These are phyloP conservation scores for Penicillium expansum DNA, from an alignment of 2,329 filamentous ascomycete genomes.

Conservation along the genomic window DNA sequence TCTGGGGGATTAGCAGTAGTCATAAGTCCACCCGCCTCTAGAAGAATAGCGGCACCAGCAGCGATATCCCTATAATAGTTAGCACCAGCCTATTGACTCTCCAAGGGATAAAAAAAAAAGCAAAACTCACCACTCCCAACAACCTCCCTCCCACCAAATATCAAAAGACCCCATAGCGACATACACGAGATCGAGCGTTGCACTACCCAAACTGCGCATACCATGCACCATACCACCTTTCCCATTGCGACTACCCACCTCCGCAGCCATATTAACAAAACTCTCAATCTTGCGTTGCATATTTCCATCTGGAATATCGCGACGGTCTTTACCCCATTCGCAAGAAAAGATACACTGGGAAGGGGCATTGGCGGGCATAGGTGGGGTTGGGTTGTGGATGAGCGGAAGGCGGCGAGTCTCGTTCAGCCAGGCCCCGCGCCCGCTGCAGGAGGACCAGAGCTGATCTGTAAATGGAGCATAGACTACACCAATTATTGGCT, in stretches of 20 bases:
- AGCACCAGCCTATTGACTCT: not conserved
- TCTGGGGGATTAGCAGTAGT: conserved; percentile 71
- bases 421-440: conserved; percentile 68
- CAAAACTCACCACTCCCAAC: conserved; percentile 67
- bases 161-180: conserved; percentile 72
- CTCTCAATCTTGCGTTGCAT: conserved; percentile 69
- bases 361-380: conserved; percentile 63
- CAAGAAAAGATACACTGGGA: conserved; percentile 69
- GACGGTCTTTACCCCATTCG: conserved; percentile 76
- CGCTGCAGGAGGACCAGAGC: conserved; percentile 65
- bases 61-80: conserved; percentile 60
- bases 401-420: conserved; percentile 63
- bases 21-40: conserved; percentile 70
- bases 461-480: conserved; percentile 69
- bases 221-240: conserved; percentile 79
- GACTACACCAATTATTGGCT: conserved; percentile 67
- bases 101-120: not conserved
- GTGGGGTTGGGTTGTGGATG: conserved; percentile 59
- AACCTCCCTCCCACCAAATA: conserved; percentile 81
- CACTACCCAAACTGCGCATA: conserved; percentile 68
- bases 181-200: conserved; percentile 72
- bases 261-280: conserved; percentile 71
- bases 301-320: conserved; percentile 65
- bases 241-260: conserved; percentile 60
- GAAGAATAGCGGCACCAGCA: conserved; percentile 68